Base-by-base conservation (phyloP, 257 asterid genomes). In the Solanum pimpinellifolium region DNA sequence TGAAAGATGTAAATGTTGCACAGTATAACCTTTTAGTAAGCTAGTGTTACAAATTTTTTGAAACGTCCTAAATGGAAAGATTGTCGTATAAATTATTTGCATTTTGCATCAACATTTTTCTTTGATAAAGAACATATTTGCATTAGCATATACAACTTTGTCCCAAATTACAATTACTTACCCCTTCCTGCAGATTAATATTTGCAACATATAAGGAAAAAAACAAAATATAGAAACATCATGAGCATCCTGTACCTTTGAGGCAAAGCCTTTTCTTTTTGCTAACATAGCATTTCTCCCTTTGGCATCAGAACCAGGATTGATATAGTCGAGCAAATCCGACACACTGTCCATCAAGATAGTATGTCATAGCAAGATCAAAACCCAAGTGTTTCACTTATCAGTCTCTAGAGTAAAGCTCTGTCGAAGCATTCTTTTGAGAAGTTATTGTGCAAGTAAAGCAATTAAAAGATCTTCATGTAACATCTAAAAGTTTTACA, bases 251-350 rank as follows among this genome's bases (percentile, higher is more conserved):
- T 49, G 29, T 88, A 96, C 99, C 98, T 95, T 96, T 10, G 92
- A 89, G 41, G 90, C 33, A 88, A 81, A 92, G 87, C 82, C 92
- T 92, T 92, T 96, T 92, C 96, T 94, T 92, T 89, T 96, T 78
- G 92, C 81, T 37, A 35, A 44, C 37, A 90, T 88, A 82, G 85
- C 90, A 77, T 93, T 94, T 92, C 90, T 95, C 87, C 93, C 99
- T 88, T 95, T 92, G 87, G 93, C 91, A 93, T 93, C 95, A 41
- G 92, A 93, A 90, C 91, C 93, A 39, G 98, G 98, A 91, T 93
- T 96, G 88, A 96, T 97, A 89, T 92, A 97, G 91, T 96, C 98
- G 69, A 97, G 99, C 91, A 97, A 99, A 92, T 97, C 99, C 49
- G 99, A 95, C 83, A 97, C 99, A 90, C 99, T 97, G 98, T 91